Evolutionary conservation across 306 rosid species (phyloP), one percentile per base, ranked within the genome.

Genomic region (Rosa rugosa): DNA sequence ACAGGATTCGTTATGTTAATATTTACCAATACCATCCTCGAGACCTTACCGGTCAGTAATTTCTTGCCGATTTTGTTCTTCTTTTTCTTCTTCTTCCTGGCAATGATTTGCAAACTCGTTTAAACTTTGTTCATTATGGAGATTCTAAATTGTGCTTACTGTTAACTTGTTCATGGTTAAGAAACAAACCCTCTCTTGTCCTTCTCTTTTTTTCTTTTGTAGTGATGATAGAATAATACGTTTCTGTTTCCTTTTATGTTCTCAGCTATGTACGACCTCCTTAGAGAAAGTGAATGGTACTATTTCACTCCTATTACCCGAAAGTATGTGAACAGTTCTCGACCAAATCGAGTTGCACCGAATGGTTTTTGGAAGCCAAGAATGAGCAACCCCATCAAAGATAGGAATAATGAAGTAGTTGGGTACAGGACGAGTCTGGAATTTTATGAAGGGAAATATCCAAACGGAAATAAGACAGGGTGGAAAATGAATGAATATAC

Each of bases 341-440:
- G 81, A 14, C 75, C 81, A 50, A 27, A 51, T 17, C 23, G 73
- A 38, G 20, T 23, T 6, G 66, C 73, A 0, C 23, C 10, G 6
- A 27, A 66, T 13, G 80, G 80, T 16, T 66, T 34, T 50, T 77
- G 73, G 80, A 77, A 66, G 64, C 41, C 65, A 31, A 77, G 1
- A 46, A n/a, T 47, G 16, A 20, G 8, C 56, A 14, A 14, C 20
- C 3, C n/a, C 36, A 6, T 73, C 12, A 38, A 16, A 60, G 5
- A 5, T n/a, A 50, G 14, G 56, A 27, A 62, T 2, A 25, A n/a
- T 27, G 3, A 20, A 31, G 6, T 45, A 7, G 17, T 75, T 75
- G 79, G 79, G 6, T 25, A 5, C 54, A 76, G 12, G 49, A 76
- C 38, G 64, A 9, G n/a, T 18, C 14, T 64, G 16, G 63, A 45